Conservation (phyloP, 129 eudicot species). For the Chrysanthemum lavandulifolium region DNA sequence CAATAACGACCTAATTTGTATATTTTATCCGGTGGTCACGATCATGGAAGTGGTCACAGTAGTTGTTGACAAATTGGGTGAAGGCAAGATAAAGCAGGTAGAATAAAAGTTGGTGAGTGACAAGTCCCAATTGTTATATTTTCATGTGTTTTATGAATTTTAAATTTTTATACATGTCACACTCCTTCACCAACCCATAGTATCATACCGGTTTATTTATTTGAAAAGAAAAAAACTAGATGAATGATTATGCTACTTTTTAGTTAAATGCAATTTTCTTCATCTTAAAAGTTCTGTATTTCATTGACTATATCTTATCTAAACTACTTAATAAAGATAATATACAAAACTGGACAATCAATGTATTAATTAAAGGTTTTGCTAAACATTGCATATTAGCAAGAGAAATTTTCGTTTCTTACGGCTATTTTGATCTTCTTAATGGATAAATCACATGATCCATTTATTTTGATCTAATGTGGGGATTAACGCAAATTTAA, state of each 20-base stretch:
- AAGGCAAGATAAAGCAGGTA: background rate
- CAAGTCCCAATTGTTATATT: background rate
- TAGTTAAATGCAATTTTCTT: too few relatives aligned
- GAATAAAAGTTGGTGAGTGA: slow-evolving; percentile 6
- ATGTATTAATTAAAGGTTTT: too few relatives aligned
- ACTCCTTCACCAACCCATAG: slow-evolving; percentile 3
- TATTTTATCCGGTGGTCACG: background rate
- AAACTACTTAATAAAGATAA: too few relatives aligned
- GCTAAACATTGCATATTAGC: too few relatives aligned
- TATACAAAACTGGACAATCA: too few relatives aligned
- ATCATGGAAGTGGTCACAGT: background rate
- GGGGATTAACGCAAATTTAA: too few relatives aligned
- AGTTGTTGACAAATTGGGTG: background rate
- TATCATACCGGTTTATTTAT: background rate
- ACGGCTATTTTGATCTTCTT: too few relatives aligned
- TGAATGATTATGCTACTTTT: background rate
- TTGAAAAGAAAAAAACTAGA: background rate
- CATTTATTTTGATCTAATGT: too few relatives aligned
- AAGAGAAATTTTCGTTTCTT: too few relatives aligned
- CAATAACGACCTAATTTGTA: background rate
- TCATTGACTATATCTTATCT: too few relatives aligned
- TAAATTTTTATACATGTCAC: background rate
- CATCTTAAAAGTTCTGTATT: too few relatives aligned
- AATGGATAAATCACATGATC: too few relatives aligned
- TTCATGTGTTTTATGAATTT: background rate